Percentiles rank a stretch among this genome's conserved stretches.
These are phyloP conservation scores for Syzygium jambos DNA, from an alignment of 345 rosid genomes.

Conservation along the genomic window DNA sequence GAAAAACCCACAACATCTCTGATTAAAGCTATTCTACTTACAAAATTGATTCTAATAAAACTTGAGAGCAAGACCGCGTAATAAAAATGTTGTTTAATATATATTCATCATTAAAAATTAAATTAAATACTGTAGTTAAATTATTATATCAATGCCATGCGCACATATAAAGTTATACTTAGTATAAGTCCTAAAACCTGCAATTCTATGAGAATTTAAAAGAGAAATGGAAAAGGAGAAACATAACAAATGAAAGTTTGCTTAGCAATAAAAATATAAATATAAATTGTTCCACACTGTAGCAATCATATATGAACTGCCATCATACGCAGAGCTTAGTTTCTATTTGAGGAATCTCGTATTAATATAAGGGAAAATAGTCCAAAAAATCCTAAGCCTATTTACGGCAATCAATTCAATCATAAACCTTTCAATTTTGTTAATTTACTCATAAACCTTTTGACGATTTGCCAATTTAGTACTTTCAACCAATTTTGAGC, in stretches of 20 bases:
- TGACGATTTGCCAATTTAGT: too few relatives aligned
- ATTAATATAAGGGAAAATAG: not conserved
- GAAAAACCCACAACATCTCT: not conserved
- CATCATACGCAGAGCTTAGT: not conserved
- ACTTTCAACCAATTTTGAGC: accelerated
- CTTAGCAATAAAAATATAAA: not conserved
- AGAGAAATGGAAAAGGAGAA: not conserved
- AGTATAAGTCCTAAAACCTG: not conserved
- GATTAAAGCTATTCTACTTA: not conserved
- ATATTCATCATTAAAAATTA: not conserved
- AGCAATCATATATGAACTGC: not conserved
- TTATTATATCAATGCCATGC: not conserved
- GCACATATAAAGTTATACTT: not conserved
- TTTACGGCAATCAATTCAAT: not conserved
- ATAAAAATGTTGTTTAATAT: not conserved
- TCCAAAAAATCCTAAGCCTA: not conserved
- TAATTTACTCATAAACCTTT: not conserved
- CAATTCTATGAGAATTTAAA: not conserved
- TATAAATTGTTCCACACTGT: not conserved
- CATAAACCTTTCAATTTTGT: not conserved
- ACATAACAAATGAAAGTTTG: not conserved
- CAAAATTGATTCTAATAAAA: not conserved
- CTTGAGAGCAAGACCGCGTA: not conserved
- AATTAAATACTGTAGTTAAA: not conserved
- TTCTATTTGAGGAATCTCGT: not conserved